Conservation (phyloP, 495 filamentous ascomycete species). For the Lasiosphaeria ovina region DNA sequence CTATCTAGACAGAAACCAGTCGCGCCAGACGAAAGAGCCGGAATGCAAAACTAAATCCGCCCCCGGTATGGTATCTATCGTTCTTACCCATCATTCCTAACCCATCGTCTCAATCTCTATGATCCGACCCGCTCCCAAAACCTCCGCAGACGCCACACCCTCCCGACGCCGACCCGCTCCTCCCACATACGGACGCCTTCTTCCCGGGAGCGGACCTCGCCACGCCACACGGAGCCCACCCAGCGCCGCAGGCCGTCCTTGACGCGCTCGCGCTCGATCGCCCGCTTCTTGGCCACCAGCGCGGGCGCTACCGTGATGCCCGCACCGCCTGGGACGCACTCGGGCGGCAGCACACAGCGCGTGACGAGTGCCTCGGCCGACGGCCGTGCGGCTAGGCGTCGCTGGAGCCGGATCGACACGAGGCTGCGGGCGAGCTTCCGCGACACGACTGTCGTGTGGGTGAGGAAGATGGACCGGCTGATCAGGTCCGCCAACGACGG, state of each 20-base stretch:
- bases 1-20: too few species aligned
- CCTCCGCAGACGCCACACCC: slow-evolving; percentile 49
- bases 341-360: slow-evolving; percentile 44
- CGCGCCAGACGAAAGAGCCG: too few species aligned
- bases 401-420: slow-evolving; percentile 48
- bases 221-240: slow-evolving; percentile 46
- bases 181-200: slow-evolving; percentile 40
- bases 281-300: slow-evolving; percentile 41
- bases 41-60: too few species aligned
- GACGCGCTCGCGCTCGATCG: slow-evolving; percentile 53
- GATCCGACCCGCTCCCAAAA: slow-evolving; percentile 51
- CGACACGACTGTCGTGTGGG: slow-evolving; percentile 52
- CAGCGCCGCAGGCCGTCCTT: slow-evolving; percentile 54
- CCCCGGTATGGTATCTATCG: too few species aligned
- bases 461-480: slow-evolving; percentile 57
- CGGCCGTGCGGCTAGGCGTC: slow-evolving; percentile 42
- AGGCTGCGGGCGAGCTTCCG: slow-evolving; percentile 51
- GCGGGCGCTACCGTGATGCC: slow-evolving; percentile 24
- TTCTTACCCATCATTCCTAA: slow-evolving; percentile 11
- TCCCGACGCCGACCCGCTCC: slow-evolving; percentile 43
- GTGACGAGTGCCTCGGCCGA: slow-evolving; percentile 44
- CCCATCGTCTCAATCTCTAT: too few species aligned
- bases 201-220: slow-evolving; percentile 39
- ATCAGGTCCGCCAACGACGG: slow-evolving; percentile 54
- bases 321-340: slow-evolving; percentile 35